phyloP scores from a whole-genome alignment of 139 green algal species.

The Astrephomene gubernaculifera region DNA sequence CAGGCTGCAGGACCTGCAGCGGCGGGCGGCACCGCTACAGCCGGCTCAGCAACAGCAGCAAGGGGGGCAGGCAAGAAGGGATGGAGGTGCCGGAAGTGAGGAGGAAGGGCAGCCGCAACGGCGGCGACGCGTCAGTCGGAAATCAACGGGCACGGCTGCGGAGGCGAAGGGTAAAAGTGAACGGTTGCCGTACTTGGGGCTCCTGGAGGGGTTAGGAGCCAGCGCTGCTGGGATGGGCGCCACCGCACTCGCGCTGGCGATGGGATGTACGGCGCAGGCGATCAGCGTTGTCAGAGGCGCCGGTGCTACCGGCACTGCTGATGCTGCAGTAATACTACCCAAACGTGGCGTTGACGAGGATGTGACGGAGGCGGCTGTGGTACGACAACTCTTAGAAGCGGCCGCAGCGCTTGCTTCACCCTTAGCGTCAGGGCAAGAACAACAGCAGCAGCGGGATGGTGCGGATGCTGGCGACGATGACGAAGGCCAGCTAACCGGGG shows the following conservation, averaged over 20 bases:
- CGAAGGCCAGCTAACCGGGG: too few species aligned
- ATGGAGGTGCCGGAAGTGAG: neutral
- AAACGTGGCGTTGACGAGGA: neutral
- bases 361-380: neutral
- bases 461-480: too few species aligned
- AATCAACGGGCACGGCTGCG: neutral
- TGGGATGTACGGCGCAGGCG: neutral
- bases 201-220: neutral
- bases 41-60: neutral
- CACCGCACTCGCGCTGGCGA: neutral
- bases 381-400: neutral
- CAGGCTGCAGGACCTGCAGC: neutral
- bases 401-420: neutral
- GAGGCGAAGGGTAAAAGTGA: neutral
- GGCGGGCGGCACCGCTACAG: neutral
- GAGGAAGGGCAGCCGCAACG: neutral
- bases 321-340: too few species aligned
- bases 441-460: neutral
- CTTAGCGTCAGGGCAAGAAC: neutral
- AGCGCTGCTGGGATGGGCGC: neutral
- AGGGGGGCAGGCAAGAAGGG: too few species aligned
- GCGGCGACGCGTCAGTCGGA: neutral
- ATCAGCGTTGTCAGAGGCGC: too few species aligned
- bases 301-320: too few species aligned
- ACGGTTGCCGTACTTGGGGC: neutral